These are phyloP conservation scores for Blastomyces parvus DNA, from an alignment of 2,329 filamentous ascomycete genomes.

Conservation along the genomic window DNA sequence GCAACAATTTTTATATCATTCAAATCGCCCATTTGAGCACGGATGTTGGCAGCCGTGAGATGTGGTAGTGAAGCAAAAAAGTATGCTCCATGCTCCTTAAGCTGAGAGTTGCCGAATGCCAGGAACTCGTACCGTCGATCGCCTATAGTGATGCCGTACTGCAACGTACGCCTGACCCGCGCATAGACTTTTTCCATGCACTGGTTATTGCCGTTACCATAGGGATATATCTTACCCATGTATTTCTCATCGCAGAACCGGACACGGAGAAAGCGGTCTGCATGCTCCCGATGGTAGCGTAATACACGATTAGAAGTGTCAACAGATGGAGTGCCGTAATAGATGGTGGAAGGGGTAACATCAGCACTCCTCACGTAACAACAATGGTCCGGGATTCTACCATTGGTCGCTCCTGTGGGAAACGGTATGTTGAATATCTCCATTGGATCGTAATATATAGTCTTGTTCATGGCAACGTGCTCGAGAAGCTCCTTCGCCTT, in stretches of 20 bases:
- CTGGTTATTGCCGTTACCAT: slow-evolving; percentile 37
- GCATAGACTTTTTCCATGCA: slow-evolving; percentile 63
- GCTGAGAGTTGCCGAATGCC: slow-evolving; percentile 90
- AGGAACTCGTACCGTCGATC: slow-evolving; percentile 79
- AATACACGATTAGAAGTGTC: slow-evolving; percentile 85
- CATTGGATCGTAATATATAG: slow-evolving; percentile 59
- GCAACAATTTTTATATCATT: slow-evolving; percentile 71
- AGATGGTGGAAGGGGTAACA: slow-evolving; percentile 75
- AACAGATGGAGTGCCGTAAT: slow-evolving; percentile 64
- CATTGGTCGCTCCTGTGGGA: slow-evolving; percentile 39
- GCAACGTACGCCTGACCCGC: slow-evolving; percentile 60
- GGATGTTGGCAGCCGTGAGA: slow-evolving; percentile 64
- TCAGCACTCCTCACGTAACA: slow-evolving; percentile 64
- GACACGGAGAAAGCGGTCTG: slow-evolving; percentile 77
- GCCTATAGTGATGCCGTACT: slow-evolving; percentile 71
- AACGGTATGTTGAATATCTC: slow-evolving; percentile 52
- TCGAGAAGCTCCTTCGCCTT: slow-evolving; percentile 62
- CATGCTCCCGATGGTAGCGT: slow-evolving; percentile 56
- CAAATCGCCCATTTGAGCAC: slow-evolving; percentile 79
- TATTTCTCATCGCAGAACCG: slow-evolving; percentile 77
- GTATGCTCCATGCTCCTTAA: slow-evolving; percentile 82
- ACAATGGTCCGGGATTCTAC: slow-evolving; percentile 60
- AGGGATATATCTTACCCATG: slow-evolving; percentile 50
- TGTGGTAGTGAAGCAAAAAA: slow-evolving; percentile 70
- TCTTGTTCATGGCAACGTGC: slow-evolving; percentile 57